Evolutionary conservation across 2,329 filamentous ascomycete species (phyloP).

Genomic region (Trichoderma brevicompactum): DNA sequence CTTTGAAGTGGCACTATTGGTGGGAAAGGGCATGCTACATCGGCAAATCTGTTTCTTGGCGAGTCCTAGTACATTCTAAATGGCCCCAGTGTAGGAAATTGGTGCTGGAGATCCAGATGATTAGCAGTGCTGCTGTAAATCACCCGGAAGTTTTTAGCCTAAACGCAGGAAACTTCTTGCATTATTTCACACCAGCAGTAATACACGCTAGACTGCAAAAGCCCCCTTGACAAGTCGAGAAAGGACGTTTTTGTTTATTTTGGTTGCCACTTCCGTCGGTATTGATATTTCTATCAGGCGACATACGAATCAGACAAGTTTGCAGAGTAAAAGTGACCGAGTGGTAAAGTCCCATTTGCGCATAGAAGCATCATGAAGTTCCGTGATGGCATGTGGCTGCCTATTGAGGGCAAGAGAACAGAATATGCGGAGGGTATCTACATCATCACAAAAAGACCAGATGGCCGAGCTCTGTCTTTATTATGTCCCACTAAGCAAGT

Average conservation of each 20-base stretch:
- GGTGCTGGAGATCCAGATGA: background rate
- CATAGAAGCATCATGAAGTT: slow-evolving; percentile 38
- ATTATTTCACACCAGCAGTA: background rate
- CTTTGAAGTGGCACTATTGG: too few species aligned
- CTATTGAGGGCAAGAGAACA: slow-evolving; percentile 61
- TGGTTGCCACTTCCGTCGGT: background rate
- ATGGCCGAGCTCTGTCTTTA: slow-evolving; percentile 54
- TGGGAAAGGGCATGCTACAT: background rate
- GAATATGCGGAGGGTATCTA: slow-evolving; percentile 70
- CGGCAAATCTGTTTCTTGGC: background rate
- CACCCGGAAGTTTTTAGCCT: slow-evolving; percentile 2
- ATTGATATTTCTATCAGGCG: background rate
- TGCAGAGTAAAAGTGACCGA: too few species aligned
- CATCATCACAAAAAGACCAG: slow-evolving; percentile 50
- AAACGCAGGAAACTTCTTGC: background rate
- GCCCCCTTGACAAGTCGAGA: background rate
- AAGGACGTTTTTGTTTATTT: background rate
- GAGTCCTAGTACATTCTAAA: background rate
- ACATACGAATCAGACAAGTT: too few species aligned
- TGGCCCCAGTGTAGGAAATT: background rate
- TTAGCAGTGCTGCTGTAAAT: background rate
- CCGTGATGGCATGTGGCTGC: slow-evolving; percentile 62
- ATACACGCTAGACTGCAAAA: background rate
- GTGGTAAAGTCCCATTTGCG: background rate
- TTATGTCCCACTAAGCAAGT: slow-evolving; percentile 62